Conservation (phyloP, 2,329 filamentous ascomycete species). For the Neonectria sp. region DNA sequence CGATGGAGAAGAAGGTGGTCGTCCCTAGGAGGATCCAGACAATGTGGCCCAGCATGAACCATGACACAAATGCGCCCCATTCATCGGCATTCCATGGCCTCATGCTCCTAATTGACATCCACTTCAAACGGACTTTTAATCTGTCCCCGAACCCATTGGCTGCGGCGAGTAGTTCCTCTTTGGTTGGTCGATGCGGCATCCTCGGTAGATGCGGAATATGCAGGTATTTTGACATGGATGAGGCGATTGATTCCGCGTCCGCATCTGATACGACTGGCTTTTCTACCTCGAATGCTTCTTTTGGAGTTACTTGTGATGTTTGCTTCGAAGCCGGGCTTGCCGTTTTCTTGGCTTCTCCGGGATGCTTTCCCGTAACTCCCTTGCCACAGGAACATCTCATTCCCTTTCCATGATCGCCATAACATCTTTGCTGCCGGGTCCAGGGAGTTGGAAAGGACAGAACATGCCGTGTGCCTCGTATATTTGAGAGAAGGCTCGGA, state of each 20-base stretch:
- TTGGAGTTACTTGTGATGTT: conserved; percentile 28
- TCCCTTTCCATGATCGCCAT: conserved; percentile 36
- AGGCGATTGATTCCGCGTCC: conserved; percentile 60
- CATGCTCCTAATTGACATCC: conserved; percentile 95
- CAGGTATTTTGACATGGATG: conserved; percentile 72
- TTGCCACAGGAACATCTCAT: conserved; percentile 47
- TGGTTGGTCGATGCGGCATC: conserved; percentile 89
- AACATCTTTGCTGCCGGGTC: conserved; percentile 36
- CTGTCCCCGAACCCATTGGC: conserved; percentile 95
- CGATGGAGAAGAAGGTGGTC: conserved; percentile 94
- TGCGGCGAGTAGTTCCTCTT: conserved; percentile 92
- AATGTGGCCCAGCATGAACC: conserved; percentile 93
- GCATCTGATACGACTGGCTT: conserved; percentile 29
- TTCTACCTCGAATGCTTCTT: conserved; percentile 17
- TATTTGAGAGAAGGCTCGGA: conserved; percentile 17
- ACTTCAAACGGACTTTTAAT: conserved; percentile 93
- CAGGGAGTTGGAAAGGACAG: conserved; percentile 12
- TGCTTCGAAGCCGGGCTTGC: conserved; percentile 32
- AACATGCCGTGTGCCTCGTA: conserved; percentile 7
- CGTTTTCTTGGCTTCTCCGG: conserved; percentile 26
- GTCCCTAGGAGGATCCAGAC: conserved; percentile 97
- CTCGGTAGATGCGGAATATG: conserved; percentile 72
- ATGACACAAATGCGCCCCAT: conserved; percentile 93
- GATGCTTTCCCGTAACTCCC: conserved; percentile 26
- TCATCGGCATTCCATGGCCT: conserved; percentile 97